Conservation (phyloP, 2,329 filamentous ascomycete genomes). For the Monosporascus ibericus region DNA sequence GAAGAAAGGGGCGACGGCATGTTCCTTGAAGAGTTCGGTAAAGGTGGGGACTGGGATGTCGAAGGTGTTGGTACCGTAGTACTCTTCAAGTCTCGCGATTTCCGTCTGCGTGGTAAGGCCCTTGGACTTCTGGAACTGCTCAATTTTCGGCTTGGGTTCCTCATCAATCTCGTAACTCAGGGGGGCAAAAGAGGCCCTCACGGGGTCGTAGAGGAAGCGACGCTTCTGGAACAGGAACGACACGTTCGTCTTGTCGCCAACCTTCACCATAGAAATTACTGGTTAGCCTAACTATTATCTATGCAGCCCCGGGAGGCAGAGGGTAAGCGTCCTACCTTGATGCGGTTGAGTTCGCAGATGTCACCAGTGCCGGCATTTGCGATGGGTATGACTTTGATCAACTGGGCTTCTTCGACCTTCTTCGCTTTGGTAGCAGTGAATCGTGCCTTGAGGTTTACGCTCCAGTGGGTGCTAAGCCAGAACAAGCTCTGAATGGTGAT, state of each 20-base stretch:
- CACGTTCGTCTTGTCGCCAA: conserved; percentile 65
- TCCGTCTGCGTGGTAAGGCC: conserved; percentile 72
- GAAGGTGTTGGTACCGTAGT: conserved; percentile 95
- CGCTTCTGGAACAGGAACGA: conserved; percentile 98
- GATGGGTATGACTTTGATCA: conserved; percentile 89
- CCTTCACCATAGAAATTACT: conserved; percentile 32
- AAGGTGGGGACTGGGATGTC: conserved; percentile 97
- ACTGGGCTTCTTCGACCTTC: conserved; percentile 64
- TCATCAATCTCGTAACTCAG: conserved; percentile 77
- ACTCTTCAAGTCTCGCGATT: conserved; percentile 72
- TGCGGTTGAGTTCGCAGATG: conserved; percentile 75
- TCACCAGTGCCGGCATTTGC: conserved; percentile 86
- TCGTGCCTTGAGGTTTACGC: conserved; percentile 72
- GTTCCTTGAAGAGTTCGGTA: conserved; percentile 92
- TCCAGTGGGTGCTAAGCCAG: conserved; percentile 98
- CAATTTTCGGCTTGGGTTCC: conserved; percentile 75
- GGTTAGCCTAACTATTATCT: not conserved
- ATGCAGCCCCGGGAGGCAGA: conserved; percentile 1
- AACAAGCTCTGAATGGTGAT: conserved; percentile 80
- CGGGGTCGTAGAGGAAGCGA: conserved; percentile 77
- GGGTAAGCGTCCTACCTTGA: conserved; percentile 46
- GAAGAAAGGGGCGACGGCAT: conserved; percentile 97
- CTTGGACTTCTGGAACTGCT: conserved; percentile 70
- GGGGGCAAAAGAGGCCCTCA: conserved; percentile 70
- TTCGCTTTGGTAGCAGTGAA: conserved; percentile 73